phyloP scores from a whole-genome alignment of 2,329 filamentous ascomycete genomes.

The Penicillium hesseltinei region DNA sequence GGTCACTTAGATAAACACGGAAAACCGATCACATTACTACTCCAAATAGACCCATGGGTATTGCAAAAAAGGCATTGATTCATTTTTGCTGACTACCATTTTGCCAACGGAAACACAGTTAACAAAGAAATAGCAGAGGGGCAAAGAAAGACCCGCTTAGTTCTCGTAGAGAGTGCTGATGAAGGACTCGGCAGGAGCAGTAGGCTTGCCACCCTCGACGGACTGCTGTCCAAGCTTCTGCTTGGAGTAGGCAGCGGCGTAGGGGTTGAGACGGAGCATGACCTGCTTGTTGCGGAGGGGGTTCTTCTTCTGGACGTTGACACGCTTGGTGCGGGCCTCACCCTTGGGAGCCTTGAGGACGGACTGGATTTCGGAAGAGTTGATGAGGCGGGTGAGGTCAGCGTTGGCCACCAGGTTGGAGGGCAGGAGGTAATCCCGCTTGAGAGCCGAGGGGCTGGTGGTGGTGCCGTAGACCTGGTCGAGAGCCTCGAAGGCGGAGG shows the following conservation, averaged over 20 bases:
- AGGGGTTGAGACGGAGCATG: conserved; percentile 96
- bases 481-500: conserved; percentile 90
- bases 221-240: conserved; percentile 75
- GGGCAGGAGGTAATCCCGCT: conserved; percentile 98
- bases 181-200: conserved; percentile 54
- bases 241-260: conserved; percentile 86
- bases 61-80: conserved; percentile 32
- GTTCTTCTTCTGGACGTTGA: conserved; percentile 98
- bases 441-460: conserved; percentile 82
- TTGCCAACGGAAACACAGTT: conserved; percentile 20
- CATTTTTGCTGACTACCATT: conserved; percentile 31
- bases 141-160: conserved; percentile 37
- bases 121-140: conserved; percentile 21
- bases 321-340: conserved; percentile 83
- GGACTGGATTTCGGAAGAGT: conserved; percentile 97
- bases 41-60: conserved; percentile 26
- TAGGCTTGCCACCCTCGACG: conserved; percentile 61
- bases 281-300: conserved; percentile 98
- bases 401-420: conserved; percentile 90
- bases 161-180: conserved; percentile 52
- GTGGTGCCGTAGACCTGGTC: conserved; percentile 96
- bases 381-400: conserved; percentile 96
- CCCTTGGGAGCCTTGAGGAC: conserved; percentile 91
- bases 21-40: conserved; percentile 32
- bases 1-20: conserved; percentile 14